A percentile compares a stretch with the other conserved stretches of the same genome.
These are phyloP conservation scores for Sarocladium oryzae DNA, from an alignment of 2,329 filamentous ascomycete species.

Conservation along the genomic window DNA sequence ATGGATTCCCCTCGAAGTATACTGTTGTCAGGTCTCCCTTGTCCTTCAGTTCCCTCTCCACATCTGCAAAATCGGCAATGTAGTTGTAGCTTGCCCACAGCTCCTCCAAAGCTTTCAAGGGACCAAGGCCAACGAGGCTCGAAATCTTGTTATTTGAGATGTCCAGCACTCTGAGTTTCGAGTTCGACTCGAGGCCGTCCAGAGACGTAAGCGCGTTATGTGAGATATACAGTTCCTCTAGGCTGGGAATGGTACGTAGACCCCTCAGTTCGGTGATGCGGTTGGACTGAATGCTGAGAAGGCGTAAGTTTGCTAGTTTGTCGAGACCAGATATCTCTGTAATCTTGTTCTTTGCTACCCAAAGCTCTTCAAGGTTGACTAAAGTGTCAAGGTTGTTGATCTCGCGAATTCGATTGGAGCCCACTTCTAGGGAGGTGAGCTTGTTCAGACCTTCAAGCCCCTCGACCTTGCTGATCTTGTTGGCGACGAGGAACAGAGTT, in stretches of 20 bases:
- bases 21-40: conserved; percentile 81
- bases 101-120: conserved; percentile 71
- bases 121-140: conserved; percentile 65
- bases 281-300: conserved; percentile 94
- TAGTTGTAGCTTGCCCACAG: conserved; percentile 92
- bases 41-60: conserved; percentile 70
- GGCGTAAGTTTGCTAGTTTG: conserved; percentile 70
- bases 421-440: conserved; percentile 80
- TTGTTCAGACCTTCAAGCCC: conserved; percentile 68
- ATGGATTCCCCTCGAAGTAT: conserved; percentile 91
- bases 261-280: conserved; percentile 74
- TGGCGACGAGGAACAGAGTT: conserved; percentile 89
- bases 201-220: conserved; percentile 84
- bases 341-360: conserved; percentile 97
- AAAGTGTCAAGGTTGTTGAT: conserved; percentile 79
- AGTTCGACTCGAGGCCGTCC: conserved; percentile 61
- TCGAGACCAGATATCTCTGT: conserved; percentile 70
- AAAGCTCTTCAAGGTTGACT: conserved; percentile 75
- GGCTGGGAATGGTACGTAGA: conserved; percentile 62
- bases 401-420: conserved; percentile 84
- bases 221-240: conserved; percentile 93
- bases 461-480: conserved; percentile 87
- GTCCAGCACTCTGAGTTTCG: conserved; percentile 71
- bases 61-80: conserved; percentile 70
- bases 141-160: conserved; percentile 82